These are phyloP conservation scores for Leptographium radiaticola DNA, from an alignment of 2,329 filamentous ascomycete genomes.

Conservation along the genomic window DNA sequence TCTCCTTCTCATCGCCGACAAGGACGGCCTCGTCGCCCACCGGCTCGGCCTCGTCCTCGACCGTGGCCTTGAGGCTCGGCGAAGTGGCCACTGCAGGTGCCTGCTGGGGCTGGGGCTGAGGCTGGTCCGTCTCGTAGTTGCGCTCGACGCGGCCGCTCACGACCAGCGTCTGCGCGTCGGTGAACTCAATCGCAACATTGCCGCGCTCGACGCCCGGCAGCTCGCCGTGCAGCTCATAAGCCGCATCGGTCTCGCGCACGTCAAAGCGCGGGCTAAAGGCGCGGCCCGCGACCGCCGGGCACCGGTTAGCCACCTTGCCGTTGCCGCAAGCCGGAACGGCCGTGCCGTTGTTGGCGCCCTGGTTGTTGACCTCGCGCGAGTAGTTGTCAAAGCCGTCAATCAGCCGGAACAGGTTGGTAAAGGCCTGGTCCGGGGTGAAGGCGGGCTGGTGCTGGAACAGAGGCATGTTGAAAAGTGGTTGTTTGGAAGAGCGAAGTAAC, in stretches of 20 bases:
- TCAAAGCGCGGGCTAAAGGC: slow-evolving; percentile 66
- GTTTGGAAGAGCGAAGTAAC: slow-evolving; percentile 4
- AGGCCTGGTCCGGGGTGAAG: slow-evolving; percentile 14
- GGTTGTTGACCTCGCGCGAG: slow-evolving; percentile 22
- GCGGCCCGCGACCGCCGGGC: slow-evolving; percentile 21
- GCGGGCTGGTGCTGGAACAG: slow-evolving; percentile 40
- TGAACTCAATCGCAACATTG: slow-evolving; percentile 66
- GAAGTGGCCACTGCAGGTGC: slow-evolving; percentile 14
- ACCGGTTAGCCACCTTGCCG: slow-evolving; percentile 14
- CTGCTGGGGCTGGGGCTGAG: slow-evolving; percentile 9
- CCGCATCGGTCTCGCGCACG: slow-evolving; percentile 52
- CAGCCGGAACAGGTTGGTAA: slow-evolving; percentile 41
- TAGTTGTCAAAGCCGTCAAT: slow-evolving; percentile 52
- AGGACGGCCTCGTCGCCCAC: slow-evolving; percentile 14
- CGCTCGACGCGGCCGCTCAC: slow-evolving; percentile 59
- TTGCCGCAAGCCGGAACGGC: slow-evolving; percentile 4
- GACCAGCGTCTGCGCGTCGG: slow-evolving; percentile 58
- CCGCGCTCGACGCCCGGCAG: slow-evolving; percentile 64
- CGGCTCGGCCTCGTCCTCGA: slow-evolving; percentile 44
- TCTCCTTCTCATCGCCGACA: slow-evolving; percentile 11
- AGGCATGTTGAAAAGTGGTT: slow-evolving; percentile 35
- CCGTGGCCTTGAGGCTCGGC: slow-evolving; percentile 43
- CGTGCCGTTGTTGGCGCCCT: neutral
- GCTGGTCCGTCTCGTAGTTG: slow-evolving; percentile 26
- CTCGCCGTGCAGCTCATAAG: slow-evolving; percentile 70